A percentile compares a stretch with the other conserved stretches of the same genome.
Evolutionary conservation across 257 asterid species (phyloP).

Genomic region (Fraxinus pennsylvanica): DNA sequence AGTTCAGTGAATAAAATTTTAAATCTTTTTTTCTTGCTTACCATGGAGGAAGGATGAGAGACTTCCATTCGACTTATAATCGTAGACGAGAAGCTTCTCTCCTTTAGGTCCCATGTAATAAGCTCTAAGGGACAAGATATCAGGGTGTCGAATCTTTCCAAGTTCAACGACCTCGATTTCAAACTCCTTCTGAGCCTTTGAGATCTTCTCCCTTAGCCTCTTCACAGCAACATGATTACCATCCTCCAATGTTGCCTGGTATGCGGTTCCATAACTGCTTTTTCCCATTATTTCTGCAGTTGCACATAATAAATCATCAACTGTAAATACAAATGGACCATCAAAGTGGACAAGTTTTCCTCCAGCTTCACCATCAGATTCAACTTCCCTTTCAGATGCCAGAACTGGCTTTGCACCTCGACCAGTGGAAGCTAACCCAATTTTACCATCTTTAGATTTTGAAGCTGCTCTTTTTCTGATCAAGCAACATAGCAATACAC

Average conservation of each 20-base stretch:
- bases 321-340: constrained; percentile 81
- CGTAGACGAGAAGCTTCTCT: constrained; percentile 97
- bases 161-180: constrained; percentile 71
- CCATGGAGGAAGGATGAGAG: constrained; percentile 95
- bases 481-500: constrained; percentile 45
- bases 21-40: constrained; percentile 23
- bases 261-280: constrained; percentile 79
- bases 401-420: constrained; percentile 36
- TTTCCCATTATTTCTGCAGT: constrained; percentile 97
- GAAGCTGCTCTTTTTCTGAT: constrained; percentile 39
- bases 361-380: constrained; percentile 60
- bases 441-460: constrained; percentile 27
- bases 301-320: constrained; percentile 84
- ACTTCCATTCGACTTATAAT: constrained; percentile 76
- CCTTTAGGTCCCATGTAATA: constrained; percentile 96
- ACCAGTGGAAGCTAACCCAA: constrained; percentile 19
- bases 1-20: not conserved
- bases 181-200: constrained; percentile 79
- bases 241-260: constrained; percentile 89
- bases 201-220: constrained; percentile 86
- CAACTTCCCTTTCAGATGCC: constrained; percentile 39
- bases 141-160: constrained; percentile 72
- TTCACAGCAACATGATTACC: constrained; percentile 77
- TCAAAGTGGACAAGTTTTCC: constrained; percentile 93
- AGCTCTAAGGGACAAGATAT: constrained; percentile 80